Percentiles rank a stretch among this genome's conserved stretches.
Conservation (phyloP, 768 basidiomycete genomes). For the Daedaleopsis sinensis region DNA sequence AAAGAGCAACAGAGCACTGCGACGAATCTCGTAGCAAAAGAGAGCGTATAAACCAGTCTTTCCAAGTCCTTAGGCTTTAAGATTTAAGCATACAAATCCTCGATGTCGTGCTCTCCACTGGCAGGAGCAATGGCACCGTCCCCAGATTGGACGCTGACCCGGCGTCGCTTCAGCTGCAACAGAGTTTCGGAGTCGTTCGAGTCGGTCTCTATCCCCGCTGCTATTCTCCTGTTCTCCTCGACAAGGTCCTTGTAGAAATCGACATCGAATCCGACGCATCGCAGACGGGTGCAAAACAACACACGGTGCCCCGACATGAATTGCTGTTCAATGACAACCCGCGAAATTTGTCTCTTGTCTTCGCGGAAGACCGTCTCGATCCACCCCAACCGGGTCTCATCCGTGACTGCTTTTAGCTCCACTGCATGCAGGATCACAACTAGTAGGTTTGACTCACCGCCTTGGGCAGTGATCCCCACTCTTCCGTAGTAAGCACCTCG, state of each 20-base stretch:
- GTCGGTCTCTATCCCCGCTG: not conserved
- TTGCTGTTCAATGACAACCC: slow-evolving; percentile 33
- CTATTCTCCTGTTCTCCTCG: not conserved
- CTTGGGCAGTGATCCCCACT: slow-evolving; percentile 48
- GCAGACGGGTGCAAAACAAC: slow-evolving; percentile 51
- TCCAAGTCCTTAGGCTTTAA: no score
- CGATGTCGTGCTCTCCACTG: not conserved
- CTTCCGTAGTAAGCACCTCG: slow-evolving; percentile 40
- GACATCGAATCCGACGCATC: slow-evolving; percentile 47
- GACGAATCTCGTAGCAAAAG: not conserved
- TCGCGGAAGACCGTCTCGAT: slow-evolving; percentile 30
- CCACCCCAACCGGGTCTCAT: not conserved
- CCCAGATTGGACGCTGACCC: not conserved
- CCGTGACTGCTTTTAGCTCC: not conserved
- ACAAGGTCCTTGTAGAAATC: slow-evolving; percentile 30
- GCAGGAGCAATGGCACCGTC: not conserved
- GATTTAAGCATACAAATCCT: not conserved
- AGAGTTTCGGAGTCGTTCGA: not conserved
- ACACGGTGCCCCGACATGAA: slow-evolving; percentile 45
- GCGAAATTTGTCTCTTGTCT: slow-evolving; percentile 21
- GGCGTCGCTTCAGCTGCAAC: not conserved
- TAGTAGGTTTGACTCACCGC: slow-evolving; percentile 34
- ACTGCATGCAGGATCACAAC: not conserved
- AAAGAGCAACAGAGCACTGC: not conserved
- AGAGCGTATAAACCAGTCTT: not conserved